Base-by-base conservation (phyloP, 208 protist genomes). In the Leishmania tarentolae region DNA sequence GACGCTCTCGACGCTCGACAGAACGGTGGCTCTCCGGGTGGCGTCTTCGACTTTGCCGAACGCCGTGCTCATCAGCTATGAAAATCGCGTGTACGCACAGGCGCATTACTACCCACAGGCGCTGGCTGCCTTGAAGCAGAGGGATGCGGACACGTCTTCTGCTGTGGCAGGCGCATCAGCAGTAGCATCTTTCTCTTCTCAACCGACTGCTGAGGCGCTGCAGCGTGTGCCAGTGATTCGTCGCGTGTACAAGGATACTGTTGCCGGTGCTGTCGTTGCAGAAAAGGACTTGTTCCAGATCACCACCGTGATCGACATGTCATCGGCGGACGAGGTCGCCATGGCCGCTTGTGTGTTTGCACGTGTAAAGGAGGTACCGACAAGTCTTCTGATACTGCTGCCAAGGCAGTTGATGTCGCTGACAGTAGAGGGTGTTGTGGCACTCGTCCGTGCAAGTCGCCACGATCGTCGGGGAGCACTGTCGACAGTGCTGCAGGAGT, bases 401-500 rank as follows among this genome's bases (percentile, higher is more conserved):
- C 31, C 80, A 0, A 61, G 13, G 37, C n/a, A 31, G 2, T 6
- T 28, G 28, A 19, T n/a, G 61, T 53, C 61, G 52, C 56, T 87
- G 56, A 81, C 84, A 31, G 37, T 80, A n/a, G 72, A 72, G 50
- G 91, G 88, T 53, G 70, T 91, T 5, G 85, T 83, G 4, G 86
- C 86, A 8, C 84, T 91, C 21, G 7, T 92, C 35, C 83, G 87
- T 31, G 83, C 83, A 0, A 57, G 75, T 1, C 82, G 84, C 31
- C 76, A 86, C 17, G 90, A 93, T 65, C 79, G 85, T 28, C 72
- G 63, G 1, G 83, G 82, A n/a, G 73, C 76, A 31, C 65, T 90
- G 47, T 66, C 72, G 13, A 86, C 78, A 35, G 47, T 86, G 76
- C 56, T 86, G 19, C 65, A 71, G 19, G 13, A 53, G 52, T 81